Evolutionary conservation across 768 basidiomycete species (phyloP), one percentile per base, ranked within the genome.

Genomic region (Suillus plorans): DNA sequence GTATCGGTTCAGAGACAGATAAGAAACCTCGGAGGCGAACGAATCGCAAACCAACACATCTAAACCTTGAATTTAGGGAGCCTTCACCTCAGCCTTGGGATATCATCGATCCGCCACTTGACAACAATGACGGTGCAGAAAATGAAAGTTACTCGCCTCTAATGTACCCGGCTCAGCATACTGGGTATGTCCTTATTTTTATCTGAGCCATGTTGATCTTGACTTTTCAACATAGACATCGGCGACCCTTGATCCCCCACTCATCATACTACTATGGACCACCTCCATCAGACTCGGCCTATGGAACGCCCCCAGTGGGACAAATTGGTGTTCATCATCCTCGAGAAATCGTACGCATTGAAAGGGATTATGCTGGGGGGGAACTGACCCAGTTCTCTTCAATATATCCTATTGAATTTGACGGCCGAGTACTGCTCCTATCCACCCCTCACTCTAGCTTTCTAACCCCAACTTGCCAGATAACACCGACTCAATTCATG

Each of bases 351-450:
- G 80, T 99, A 60, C 83, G 97, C 53, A 80, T 99, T 49, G 97
- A 99, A 76, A 80, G 97, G 61, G 97, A 99, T 75, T 99, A 97
- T 74, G 86, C 81, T 16, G 89, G 89, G 1, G 97, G 97, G 3
- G 97, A 99, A 73, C 80, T 96, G 8, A 85, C 89, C 37, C 97
- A 98, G 77, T 97, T 99, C 75, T 84, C 92, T 41, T 85, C 94
- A 0, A 86, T 89, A 68, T 99, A 91, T 76, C 95, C 94, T 1
- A 78, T 96, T 49, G 97, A 99, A 76, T 81, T 99, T 6, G 96
- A 98, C 69, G 94, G 94, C 55, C 84, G 97, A 76, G 95, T 97
- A 71, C 72, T 92, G 80, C 1, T 47, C 55, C 4, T 16, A 22
- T 62, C 28, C 10, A 16, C 44, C 18, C 18, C 20, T 36, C 7